A percentile compares a stretch with the other conserved stretches of the same genome.
Conservation (phyloP, 2,329 filamentous ascomycete genomes). For the Metarhizium sp. region DNA sequence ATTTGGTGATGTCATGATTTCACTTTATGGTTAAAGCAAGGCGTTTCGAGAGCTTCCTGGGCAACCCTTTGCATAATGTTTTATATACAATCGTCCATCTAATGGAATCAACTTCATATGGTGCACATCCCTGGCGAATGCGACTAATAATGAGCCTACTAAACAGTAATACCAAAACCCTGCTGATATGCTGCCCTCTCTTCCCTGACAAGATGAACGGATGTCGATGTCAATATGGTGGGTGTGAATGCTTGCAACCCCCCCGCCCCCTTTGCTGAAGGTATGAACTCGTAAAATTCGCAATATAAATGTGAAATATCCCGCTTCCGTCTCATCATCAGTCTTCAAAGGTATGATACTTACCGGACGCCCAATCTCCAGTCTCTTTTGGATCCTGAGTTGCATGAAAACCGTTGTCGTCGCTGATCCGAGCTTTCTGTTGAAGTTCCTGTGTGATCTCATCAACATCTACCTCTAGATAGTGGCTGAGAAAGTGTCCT, state of each 20-base stretch:
- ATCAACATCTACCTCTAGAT: slow-evolving; percentile 71
- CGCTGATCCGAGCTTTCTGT: slow-evolving; percentile 33
- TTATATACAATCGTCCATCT: neutral
- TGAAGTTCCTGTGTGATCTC: slow-evolving; percentile 67
- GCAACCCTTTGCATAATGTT: neutral
- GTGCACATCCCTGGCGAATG: neutral
- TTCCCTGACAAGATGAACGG: neutral
- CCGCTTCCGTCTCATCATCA: neutral
- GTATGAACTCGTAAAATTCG: neutral
- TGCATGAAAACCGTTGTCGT: neutral
- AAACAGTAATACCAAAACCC: neutral
- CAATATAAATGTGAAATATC: neutral
- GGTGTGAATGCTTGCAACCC: neutral
- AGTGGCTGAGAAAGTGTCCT: slow-evolving; percentile 70
- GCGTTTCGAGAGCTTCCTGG: neutral
- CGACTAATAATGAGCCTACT: neutral
- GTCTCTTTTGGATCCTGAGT: neutral
- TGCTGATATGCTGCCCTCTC: neutral
- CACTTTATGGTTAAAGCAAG: neutral
- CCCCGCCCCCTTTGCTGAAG: neutral
- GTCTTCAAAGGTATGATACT: neutral
- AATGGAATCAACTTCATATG: neutral
- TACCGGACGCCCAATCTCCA: neutral
- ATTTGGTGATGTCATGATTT: neutral
- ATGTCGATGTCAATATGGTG: neutral